phyloP scores from a whole-genome alignment of 73 alveolate genomes.

The Paraurostyla sp. region DNA sequence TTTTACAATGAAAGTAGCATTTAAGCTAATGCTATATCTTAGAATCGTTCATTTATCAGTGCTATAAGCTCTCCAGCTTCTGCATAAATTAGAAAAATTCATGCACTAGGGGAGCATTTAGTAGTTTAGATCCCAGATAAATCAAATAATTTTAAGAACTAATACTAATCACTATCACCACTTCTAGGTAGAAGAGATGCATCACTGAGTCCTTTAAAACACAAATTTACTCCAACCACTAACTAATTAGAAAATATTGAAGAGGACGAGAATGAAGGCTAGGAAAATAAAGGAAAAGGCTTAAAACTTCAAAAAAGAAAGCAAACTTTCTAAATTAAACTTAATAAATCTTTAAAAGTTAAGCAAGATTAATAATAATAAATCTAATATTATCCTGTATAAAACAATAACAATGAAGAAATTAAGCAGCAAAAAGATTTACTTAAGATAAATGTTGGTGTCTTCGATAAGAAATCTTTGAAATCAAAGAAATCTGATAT shows the following conservation, averaged over 20 bases:
- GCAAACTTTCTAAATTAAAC: neutral
- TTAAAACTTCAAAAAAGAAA: neutral
- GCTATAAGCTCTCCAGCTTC: neutral
- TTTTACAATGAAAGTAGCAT: neutral
- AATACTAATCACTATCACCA: neutral
- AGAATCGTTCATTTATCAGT: neutral
- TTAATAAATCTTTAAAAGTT: neutral
- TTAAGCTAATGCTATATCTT: neutral
- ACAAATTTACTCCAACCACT: neutral
- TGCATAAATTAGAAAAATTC: neutral
- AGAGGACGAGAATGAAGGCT: constrained; percentile 18
- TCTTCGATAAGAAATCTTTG: neutral
- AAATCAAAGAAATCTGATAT: too few relatives aligned
- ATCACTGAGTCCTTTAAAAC: neutral
- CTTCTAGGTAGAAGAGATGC: neutral
- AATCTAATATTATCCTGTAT: neutral
- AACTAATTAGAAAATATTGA: neutral
- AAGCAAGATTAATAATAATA: neutral
- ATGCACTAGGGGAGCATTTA: too few relatives aligned
- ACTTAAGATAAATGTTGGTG: neutral
- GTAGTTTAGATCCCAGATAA: neutral
- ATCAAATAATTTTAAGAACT: neutral
- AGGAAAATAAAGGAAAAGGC: neutral
- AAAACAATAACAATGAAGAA: neutral
- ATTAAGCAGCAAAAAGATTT: neutral